Evolutionary conservation across 129 eudicot genomes (phyloP).

Genomic region (Helianthus tuberosus): DNA sequence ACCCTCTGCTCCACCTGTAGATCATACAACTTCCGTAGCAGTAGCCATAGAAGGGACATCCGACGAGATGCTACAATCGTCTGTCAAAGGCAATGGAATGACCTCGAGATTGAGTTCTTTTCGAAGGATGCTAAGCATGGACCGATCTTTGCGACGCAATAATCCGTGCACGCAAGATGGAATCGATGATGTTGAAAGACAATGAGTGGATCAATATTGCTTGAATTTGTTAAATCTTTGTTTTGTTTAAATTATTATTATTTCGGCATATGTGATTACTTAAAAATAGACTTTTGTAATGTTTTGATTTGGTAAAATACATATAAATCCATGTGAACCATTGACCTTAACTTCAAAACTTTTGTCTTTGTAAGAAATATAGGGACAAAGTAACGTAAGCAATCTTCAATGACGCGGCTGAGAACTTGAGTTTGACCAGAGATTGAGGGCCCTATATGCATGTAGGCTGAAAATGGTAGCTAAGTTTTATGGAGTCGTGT

Average conservation of each 20-base stretch:
- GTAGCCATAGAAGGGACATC: constrained; percentile 31
- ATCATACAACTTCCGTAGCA: not conserved
- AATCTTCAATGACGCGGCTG: too few species aligned
- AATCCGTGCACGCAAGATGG: constrained; percentile 39
- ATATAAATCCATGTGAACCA: constrained; percentile 21
- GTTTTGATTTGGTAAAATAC: constrained; percentile 9
- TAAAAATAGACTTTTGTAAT: not conserved
- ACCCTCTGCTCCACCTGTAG: constrained; percentile 52
- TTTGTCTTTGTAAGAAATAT: too few species aligned
- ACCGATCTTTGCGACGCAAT: constrained; percentile 37
- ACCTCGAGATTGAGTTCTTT: constrained; percentile 55
- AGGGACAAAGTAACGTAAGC: too few species aligned
- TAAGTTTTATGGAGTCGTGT: too few species aligned
- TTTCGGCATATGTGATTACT: not conserved
- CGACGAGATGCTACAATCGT: constrained; percentile 13
- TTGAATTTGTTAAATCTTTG: constrained; percentile 18
- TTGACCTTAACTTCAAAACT: constrained; percentile 16
- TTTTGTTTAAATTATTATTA: constrained; percentile 20
- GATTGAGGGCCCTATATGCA: too few species aligned
- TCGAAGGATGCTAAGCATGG: constrained; percentile 52
- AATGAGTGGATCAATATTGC: constrained; percentile 8
- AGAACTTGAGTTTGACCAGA: too few species aligned
- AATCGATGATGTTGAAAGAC: constrained; percentile 53
- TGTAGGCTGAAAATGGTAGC: too few species aligned
- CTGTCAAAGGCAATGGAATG: constrained; percentile 39